phyloP scores from a whole-genome alignment of 176 grass and related monocot genomes.

The Oryza punctata region DNA sequence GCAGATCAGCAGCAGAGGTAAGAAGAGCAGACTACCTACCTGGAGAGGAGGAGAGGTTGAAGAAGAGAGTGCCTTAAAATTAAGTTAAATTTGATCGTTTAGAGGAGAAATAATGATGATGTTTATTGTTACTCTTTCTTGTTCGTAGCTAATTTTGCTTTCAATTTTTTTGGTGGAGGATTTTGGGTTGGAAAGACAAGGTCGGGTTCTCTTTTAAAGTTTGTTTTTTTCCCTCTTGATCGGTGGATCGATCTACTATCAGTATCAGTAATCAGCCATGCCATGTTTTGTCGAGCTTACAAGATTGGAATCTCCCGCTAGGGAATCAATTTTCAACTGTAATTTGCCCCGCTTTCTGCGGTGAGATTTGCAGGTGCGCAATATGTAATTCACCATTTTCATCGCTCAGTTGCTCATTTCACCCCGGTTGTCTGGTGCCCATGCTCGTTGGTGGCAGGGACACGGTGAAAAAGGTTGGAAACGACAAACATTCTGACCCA shows the following conservation, averaged over 20 bases:
- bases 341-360: background rate
- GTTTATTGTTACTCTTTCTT: constrained; percentile 37
- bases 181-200: constrained; percentile 39
- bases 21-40: constrained; percentile 11
- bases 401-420: background rate
- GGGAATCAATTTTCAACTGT: background rate
- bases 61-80: constrained; percentile 4
- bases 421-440: background rate
- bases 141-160: constrained; percentile 38
- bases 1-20: constrained; percentile 30
- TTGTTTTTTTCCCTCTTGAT: constrained; percentile 42
- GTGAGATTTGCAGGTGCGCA: constrained; percentile 3
- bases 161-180: constrained; percentile 34
- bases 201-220: constrained; percentile 26
- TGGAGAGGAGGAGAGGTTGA: constrained; percentile 28
- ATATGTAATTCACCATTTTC: background rate
- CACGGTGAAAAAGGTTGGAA: constrained; percentile 17
- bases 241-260: constrained; percentile 42
- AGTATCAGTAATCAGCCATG: constrained; percentile 13
- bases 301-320: constrained; percentile 2
- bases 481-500: constrained; percentile 35
- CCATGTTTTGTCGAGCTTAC: constrained; percentile 24
- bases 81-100: constrained; percentile 30
- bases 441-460: background rate
- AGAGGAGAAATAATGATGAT: constrained; percentile 44